phyloP scores from a whole-genome alignment of 129 eudicot genomes.

The Cynara cardunculus region DNA sequence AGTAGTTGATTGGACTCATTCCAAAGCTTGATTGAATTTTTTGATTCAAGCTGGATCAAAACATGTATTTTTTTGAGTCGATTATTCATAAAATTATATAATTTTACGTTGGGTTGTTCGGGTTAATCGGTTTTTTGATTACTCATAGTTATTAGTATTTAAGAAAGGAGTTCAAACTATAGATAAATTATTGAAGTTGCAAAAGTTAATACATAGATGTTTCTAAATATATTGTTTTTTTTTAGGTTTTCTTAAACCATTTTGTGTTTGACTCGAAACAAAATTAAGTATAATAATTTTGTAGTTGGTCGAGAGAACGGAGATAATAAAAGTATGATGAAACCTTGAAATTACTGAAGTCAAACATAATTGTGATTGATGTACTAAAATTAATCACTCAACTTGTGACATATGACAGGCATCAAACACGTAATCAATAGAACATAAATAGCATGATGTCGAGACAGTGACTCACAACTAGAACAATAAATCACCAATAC shows the following conservation, averaged over 20 bases:
- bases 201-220: not conserved
- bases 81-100: no score
- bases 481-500: not conserved
- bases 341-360: not conserved
- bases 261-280: not conserved
- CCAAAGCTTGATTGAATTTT: not conserved
- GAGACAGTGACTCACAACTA: not conserved
- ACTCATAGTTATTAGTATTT: no score
- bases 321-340: no score
- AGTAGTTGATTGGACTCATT: not conserved
- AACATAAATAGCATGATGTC: not conserved
- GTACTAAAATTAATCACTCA: not conserved
- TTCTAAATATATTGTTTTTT: no score
- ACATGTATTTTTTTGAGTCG: no score
- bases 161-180: not conserved
- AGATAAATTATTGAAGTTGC: no score
- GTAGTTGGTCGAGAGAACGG: no score
- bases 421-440: not conserved
- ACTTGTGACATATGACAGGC: not conserved
- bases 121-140: no score
- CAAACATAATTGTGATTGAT: not conserved
- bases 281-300: no score
- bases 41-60: no score
- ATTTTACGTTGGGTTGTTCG: no score
- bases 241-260: no score